Base-by-base conservation (phyloP, 805 yeast genomes). In the Yamadazyma paraphyllophila region DNA sequence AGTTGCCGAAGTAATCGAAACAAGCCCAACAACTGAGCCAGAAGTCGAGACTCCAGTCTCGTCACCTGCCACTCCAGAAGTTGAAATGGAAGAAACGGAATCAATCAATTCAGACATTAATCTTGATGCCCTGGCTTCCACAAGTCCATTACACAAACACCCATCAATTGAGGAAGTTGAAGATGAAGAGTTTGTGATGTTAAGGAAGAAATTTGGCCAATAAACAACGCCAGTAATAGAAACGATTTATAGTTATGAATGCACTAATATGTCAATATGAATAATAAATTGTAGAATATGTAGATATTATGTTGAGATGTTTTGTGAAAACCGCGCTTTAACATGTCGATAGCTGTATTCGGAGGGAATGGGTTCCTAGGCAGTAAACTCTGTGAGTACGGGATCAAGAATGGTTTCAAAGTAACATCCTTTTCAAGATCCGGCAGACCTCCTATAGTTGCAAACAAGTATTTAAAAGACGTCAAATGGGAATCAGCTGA, bases 321-420 rank as follows among this genome's bases (percentile, higher is more conserved):
- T n/a, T 33, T 4, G 12, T 14, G 14, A 11, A n/a, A 8, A 14
- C 20, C 11, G 36, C 11, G 16, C 36, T 15, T n/a, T 33, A 15
- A 14, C 10, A 62, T 53, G 58, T 64, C 68, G 46, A 67, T 63
- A 51, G 80, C 88, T 3, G 88, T 90, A 0, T 80, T 90, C 57
- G 98, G 98, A 13, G 97, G 97, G 0, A 81, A 80, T 53, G 97
- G 97, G 7, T 88, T 88, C 59, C 62, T 91, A 47, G 90, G 96
- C 10, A 62, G 63, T 43, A 69, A 68, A 49, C 81, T 91, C 7
- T 87, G 95, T 58, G 83, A 83, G 58, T 73, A 75, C 2, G 95
- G 85, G 0, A 63, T 86, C 1, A 65, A 62, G 16, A 62, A 77
- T 14, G 95, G 95, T 0, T 80, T 73, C 61, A 61, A 75, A 9